A percentile compares a stretch with the other conserved stretches of the same genome.
Conservation (phyloP, 2,329 filamentous ascomycete genomes). For the Cordyceps javanica region DNA sequence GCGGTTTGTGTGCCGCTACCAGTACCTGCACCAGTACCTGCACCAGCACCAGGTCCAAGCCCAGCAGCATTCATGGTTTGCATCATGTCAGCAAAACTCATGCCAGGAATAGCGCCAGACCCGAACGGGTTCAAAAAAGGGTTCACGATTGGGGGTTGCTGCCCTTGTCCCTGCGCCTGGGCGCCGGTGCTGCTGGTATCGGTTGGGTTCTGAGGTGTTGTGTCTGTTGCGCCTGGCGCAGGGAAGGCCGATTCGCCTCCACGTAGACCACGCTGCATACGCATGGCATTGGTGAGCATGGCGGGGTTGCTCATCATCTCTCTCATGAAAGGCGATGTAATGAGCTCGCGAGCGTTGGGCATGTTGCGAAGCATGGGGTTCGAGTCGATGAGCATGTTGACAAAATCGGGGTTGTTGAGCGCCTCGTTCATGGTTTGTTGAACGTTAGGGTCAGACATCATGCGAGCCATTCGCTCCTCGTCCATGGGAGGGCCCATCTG, state of each 20-base stretch:
- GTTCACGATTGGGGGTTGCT: conserved; percentile 27
- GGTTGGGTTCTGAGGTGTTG: conserved; percentile 52
- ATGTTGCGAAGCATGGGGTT: conserved; percentile 76
- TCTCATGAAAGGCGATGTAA: conserved; percentile 83
- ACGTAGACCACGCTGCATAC: conserved; percentile 69
- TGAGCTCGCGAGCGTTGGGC: conserved; percentile 73
- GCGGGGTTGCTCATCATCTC: conserved; percentile 90
- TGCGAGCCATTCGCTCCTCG: conserved; percentile 72
- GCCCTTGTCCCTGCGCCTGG: neutral
- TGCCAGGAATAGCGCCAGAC: conserved; percentile 15
- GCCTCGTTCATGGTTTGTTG: conserved; percentile 88
- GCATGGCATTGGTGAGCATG: conserved; percentile 72
- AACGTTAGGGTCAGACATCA: conserved; percentile 85
- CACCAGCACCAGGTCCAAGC: conserved; percentile 22
- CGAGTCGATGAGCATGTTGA: conserved; percentile 89
- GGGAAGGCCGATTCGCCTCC: conserved; percentile 63
- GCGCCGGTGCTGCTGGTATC: conserved; percentile 26
- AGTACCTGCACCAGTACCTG: conserved; percentile 5
- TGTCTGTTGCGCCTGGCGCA: conserved; percentile 87
- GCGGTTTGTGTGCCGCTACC: conserved; percentile 15
- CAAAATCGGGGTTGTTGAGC: conserved; percentile 87
- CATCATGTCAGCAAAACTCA: conserved; percentile 18
- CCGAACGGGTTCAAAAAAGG: conserved; percentile 35
- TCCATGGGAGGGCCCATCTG: conserved; percentile 86
- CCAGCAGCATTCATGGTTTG: conserved; percentile 24